phyloP scores from a whole-genome alignment of 1,284 basidiomycete genomes.

The Hemileccinum hortonii region DNA sequence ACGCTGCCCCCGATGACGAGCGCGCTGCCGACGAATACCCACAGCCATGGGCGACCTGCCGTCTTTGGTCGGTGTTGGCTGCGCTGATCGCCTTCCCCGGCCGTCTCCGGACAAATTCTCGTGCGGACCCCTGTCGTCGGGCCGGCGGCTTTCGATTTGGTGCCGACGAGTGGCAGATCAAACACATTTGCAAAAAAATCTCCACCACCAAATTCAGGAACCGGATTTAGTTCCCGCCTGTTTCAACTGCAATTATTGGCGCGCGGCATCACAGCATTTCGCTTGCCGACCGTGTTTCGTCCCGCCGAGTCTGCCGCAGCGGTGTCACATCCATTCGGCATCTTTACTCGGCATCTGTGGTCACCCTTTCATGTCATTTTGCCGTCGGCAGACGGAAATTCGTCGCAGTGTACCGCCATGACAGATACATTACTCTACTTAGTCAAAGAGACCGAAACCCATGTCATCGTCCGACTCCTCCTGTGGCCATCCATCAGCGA shows the following conservation, averaged over 20 bases:
- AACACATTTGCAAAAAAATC: conserved; percentile 13
- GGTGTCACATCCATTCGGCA: conserved; percentile 3
- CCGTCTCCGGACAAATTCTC: conserved; percentile 25
- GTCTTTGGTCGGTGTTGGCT: conserved; percentile 12
- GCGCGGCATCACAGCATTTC: conserved; percentile 1
- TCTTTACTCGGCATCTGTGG: conserved; percentile 22
- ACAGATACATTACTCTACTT: conserved; percentile 34
- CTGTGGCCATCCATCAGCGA: conserved; percentile 38
- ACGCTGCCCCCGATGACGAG: conserved; percentile 14
- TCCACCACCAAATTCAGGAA: conserved; percentile 5
- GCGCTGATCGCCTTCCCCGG: conserved; percentile 30
- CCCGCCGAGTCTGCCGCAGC: neutral
- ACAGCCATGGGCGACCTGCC: no score
- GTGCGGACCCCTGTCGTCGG: conserved; percentile 23
- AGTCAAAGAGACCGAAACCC: conserved; percentile 96
- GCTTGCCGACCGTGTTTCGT: conserved; percentile 6
- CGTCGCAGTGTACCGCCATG: neutral
- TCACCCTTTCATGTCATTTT: conserved; percentile 14
- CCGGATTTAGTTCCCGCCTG: conserved; percentile 11
- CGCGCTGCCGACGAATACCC: conserved; percentile 1
- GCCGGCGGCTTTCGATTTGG: conserved; percentile 36
- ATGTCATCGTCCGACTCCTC: conserved; percentile 89
- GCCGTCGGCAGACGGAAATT: conserved; percentile 24
- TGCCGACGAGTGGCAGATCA: conserved; percentile 22
- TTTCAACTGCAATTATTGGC: conserved; percentile 7